Evolutionary conservation across 2,329 filamentous ascomycete genomes (phyloP).

Genomic region (Endothia cerciana): DNA sequence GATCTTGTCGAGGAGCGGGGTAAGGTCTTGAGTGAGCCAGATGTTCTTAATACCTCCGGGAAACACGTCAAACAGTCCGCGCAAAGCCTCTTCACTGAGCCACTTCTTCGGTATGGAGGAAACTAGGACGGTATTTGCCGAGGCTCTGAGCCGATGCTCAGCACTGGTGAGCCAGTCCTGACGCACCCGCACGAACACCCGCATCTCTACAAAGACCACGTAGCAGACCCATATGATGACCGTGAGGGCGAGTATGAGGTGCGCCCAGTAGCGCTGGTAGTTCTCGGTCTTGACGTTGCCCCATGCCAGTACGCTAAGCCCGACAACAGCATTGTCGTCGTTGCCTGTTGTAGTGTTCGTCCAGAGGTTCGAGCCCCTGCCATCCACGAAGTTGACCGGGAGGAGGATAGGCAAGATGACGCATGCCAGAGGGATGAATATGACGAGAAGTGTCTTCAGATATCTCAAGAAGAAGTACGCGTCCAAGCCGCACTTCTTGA

Average conservation of each 20-base stretch:
- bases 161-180: constrained; percentile 95
- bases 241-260: constrained; percentile 76
- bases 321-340: constrained; percentile 50
- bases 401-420: constrained; percentile 84
- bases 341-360: constrained; percentile 43
- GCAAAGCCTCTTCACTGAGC: constrained; percentile 81
- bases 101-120: constrained; percentile 89
- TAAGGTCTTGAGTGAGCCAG: constrained; percentile 92
- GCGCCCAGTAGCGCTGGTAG: constrained; percentile 77
- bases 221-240: constrained; percentile 85
- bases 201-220: constrained; percentile 83
- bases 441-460: constrained; percentile 75
- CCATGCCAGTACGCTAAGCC: constrained; percentile 84
- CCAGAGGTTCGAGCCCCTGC: constrained; percentile 54
- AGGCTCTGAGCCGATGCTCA: constrained; percentile 89
- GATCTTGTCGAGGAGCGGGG: constrained; percentile 82
- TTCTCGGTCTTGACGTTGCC: constrained; percentile 75
- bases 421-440: constrained; percentile 82
- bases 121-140: constrained; percentile 92
- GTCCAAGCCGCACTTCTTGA: constrained; percentile 93
- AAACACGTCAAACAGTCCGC: constrained; percentile 90
- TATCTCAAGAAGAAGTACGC: constrained; percentile 98
- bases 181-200: constrained; percentile 87
- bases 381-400: constrained; percentile 79
- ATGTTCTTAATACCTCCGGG: constrained; percentile 94